Evolutionary conservation across 768 basidiomycete genomes (phyloP).

Genomic region (Termitomyces sp.): DNA sequence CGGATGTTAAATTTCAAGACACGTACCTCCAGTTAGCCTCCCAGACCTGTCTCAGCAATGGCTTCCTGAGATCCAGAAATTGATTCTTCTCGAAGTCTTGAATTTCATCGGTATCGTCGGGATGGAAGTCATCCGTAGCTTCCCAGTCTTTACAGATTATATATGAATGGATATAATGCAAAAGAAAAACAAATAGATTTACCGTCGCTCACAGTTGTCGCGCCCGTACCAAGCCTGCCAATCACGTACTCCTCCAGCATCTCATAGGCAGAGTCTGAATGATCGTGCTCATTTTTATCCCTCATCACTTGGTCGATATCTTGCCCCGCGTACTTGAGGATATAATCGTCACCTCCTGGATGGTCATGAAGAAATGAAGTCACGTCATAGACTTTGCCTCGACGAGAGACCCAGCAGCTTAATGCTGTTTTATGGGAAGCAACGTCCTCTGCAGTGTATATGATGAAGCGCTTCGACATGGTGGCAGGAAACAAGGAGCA

Average conservation of each 20-base stretch:
- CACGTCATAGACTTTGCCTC: constrained; percentile 88
- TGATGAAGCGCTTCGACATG: constrained; percentile 70
- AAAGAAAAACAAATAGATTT: constrained; percentile 22
- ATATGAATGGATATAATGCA: not conserved
- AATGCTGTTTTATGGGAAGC: constrained; percentile 50
- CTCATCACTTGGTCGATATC: constrained; percentile 82
- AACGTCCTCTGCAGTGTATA: constrained; percentile 76
- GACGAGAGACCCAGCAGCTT: constrained; percentile 82
- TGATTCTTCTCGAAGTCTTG: constrained; percentile 86
- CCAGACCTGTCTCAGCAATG: constrained; percentile 86
- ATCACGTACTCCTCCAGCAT: constrained; percentile 88
- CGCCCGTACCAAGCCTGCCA: constrained; percentile 76
- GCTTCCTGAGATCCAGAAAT: constrained; percentile 87
- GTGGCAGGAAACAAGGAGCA: constrained; percentile 9
- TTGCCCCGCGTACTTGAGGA: constrained; percentile 79
- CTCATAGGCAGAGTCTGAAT: constrained; percentile 87
- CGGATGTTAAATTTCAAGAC: constrained; percentile 8
- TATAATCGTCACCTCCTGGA: constrained; percentile 92
- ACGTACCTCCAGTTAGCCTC: constrained; percentile 74
- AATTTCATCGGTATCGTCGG: constrained; percentile 79
- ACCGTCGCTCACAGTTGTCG: constrained; percentile 79
- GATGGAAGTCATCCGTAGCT: constrained; percentile 84
- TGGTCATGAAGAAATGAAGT: constrained; percentile 83
- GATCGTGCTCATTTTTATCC: constrained; percentile 77
- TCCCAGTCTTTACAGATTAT: constrained; percentile 74